Percentiles rank a stretch among this genome's conserved stretches.
Evolutionary conservation across 441 rosid species (phyloP).

Genomic region (Pelargonium citronellum): DNA sequence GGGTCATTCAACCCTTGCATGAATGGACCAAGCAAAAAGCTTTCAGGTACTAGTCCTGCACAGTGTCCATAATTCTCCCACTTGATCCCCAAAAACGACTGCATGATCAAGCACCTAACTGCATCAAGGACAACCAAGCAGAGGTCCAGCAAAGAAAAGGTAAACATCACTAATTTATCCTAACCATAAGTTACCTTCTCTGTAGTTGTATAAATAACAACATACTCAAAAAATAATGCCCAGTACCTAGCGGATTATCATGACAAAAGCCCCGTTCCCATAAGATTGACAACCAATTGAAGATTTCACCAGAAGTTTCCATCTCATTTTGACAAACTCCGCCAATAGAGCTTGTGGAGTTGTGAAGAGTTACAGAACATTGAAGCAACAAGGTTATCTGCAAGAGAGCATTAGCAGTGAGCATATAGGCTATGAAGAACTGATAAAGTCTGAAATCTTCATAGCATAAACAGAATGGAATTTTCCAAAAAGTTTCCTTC

Average conservation of each 20-base stretch:
- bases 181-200: not conserved
- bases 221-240: slow-evolving; percentile 19
- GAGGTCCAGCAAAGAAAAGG: slow-evolving; percentile 6
- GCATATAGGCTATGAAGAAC: slow-evolving; percentile 9
- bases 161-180: not conserved
- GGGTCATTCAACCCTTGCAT: slow-evolving; percentile 85
- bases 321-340: slow-evolving; percentile 31
- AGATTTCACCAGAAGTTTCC: slow-evolving; percentile 40
- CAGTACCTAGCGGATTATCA: slow-evolving; percentile 84
- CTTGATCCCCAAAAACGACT: slow-evolving; percentile 71
- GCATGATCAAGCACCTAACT: slow-evolving; percentile 96
- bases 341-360: slow-evolving; percentile 33
- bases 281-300: slow-evolving; percentile 74
- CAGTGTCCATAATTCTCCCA: slow-evolving; percentile 56
- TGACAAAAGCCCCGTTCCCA: slow-evolving; percentile 86
- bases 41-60: slow-evolving; percentile 58
- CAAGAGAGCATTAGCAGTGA: slow-evolving; percentile 28
- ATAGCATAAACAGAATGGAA: not conserved
- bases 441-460: slow-evolving; percentile 9
- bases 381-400: slow-evolving; percentile 71
- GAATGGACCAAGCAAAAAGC: slow-evolving; percentile 75
- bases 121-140: slow-evolving; percentile 31
- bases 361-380: slow-evolving; percentile 46
- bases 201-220: not conserved
- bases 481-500: not conserved